Base-by-base conservation (phyloP, 2,329 filamentous ascomycete species). In the Penicillium sp. region DNA sequence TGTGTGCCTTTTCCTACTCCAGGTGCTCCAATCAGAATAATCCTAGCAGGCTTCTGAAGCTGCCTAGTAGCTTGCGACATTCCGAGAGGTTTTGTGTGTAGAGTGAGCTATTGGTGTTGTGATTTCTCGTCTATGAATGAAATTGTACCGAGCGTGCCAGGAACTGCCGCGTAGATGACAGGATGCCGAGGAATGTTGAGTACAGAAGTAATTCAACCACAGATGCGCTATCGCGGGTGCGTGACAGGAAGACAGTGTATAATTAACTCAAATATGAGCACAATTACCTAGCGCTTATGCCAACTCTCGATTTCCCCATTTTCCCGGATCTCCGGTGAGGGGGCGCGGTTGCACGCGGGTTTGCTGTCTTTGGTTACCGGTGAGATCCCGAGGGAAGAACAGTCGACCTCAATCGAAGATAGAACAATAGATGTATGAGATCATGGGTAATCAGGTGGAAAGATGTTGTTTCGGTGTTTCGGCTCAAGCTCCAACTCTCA, bases 1-100 rank as follows among this genome's bases (percentile, higher is more conserved):
- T 99, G 95, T 3, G 95, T 99, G 61, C 93, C 95, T 76, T 99
- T 99, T 61, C 95, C 95, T 56, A 96, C 95, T 57, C 93, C 93
- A n/a, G 95, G 95, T 52, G 93, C 93, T 67, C 95, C 95, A 68
- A 99, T 86, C 65, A 99, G 86, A 71, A 99, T 98, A 62, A 98
- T 88, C 61, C 95, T 90, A 53, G 95, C 95, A 56, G 95, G 93
- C 77, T 84, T 87, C 64, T 83, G 84, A 70, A 96, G 85, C 78
- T 86, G 76, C 65, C 73, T 78, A 27, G 70, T 70, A n/a, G 66
- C 61, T 51, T 67, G 68, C 48, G 71, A 67, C 70, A 74, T 74
- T 22, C 22, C 52, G 41, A 41, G 45, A 35, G 5, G 44, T 39
- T 27, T 44, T 19, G 52, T 56, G 47, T 39, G 41, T 47, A 19